phyloP scores from a whole-genome alignment of 768 basidiomycete genomes.

The Xerocomellus intermedius region DNA sequence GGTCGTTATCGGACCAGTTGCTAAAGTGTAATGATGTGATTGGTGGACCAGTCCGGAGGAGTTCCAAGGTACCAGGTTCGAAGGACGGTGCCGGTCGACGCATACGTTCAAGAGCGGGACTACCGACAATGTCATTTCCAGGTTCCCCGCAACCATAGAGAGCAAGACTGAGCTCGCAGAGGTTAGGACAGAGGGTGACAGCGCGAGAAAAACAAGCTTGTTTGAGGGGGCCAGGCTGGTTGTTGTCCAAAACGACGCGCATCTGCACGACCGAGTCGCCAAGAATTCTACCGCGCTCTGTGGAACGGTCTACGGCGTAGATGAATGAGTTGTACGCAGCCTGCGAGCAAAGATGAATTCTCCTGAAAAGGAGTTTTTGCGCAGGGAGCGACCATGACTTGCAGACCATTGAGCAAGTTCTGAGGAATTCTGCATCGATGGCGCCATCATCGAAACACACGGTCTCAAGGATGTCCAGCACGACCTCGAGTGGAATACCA shows the following conservation, averaged over 20 bases:
- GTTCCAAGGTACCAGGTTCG: slow-evolving; percentile 47
- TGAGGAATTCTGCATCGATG: slow-evolving; percentile 43
- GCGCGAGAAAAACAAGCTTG: slow-evolving; percentile 58
- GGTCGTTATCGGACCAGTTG: slow-evolving; percentile 68
- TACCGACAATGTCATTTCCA: slow-evolving; percentile 49
- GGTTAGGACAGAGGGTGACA: slow-evolving; percentile 57
- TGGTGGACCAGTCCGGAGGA: slow-evolving; percentile 53
- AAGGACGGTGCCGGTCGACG: slow-evolving; percentile 54
- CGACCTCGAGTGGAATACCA: slow-evolving; percentile 61
- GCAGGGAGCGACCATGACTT: slow-evolving; percentile 61
- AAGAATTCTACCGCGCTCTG: slow-evolving; percentile 48
- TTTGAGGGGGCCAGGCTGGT: slow-evolving; percentile 58
- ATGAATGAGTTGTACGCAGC: slow-evolving; percentile 54
- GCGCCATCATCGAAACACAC: slow-evolving; percentile 42
- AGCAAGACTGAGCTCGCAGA: slow-evolving; percentile 53
- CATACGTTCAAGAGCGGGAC: slow-evolving; percentile 46
- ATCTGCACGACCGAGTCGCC: slow-evolving; percentile 54
- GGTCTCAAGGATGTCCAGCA: slow-evolving; percentile 60
- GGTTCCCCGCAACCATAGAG: slow-evolving; percentile 58
- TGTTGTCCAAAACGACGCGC: slow-evolving; percentile 60
- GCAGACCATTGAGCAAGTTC: slow-evolving; percentile 61
- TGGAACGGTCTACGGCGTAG: slow-evolving; percentile 46
- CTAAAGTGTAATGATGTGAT: slow-evolving; percentile 56
- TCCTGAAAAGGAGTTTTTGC: slow-evolving; percentile 63
- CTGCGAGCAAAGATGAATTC: slow-evolving; percentile 53